phyloP scores from a whole-genome alignment of 2,329 filamentous ascomycete species.

The Pestalotiopsis fici region DNA sequence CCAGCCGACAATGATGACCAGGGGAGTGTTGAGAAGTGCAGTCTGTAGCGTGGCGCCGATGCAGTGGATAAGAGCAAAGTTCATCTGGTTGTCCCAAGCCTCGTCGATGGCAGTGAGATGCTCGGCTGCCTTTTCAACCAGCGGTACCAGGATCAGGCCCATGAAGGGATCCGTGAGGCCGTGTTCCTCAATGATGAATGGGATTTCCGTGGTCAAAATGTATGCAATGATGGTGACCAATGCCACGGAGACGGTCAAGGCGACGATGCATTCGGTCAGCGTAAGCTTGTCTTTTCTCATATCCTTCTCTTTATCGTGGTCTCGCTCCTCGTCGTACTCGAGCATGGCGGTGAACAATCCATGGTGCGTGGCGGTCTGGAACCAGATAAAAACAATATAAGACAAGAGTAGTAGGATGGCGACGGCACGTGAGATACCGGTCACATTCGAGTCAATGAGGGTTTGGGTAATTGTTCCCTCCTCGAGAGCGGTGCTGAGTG shows the following conservation, averaged over 20 bases:
- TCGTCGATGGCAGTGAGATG: conserved; percentile 84
- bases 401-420: conserved; percentile 71
- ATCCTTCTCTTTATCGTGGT: conserved; percentile 65
- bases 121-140: conserved; percentile 86
- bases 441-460: conserved; percentile 51
- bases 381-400: conserved; percentile 68
- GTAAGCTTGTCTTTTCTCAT: conserved; percentile 68
- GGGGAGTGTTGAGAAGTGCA: conserved; percentile 81
- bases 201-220: conserved; percentile 73
- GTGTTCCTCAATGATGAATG: conserved; percentile 49
- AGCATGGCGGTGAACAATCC: conserved; percentile 76
- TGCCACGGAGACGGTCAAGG: conserved; percentile 63
- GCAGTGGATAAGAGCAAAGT: conserved; percentile 82
- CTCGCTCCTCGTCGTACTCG: conserved; percentile 67
- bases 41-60: conserved; percentile 88
- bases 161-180: conserved; percentile 55
- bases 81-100: conserved; percentile 82
- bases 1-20: conserved; percentile 85
- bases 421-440: conserved; percentile 70
- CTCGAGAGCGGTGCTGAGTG: conserved; percentile 23
- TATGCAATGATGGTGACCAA: conserved; percentile 75
- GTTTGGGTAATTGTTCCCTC: conserved; percentile 19
- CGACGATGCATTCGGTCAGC: conserved; percentile 69
- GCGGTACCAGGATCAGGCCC: conserved; percentile 75
- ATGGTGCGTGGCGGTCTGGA: conserved; percentile 77